Percentiles rank a stretch among this genome's conserved stretches.
phyloP scores from a whole-genome alignment of 2,329 filamentous ascomycete genomes.

The Emericellopsis atlantica region DNA sequence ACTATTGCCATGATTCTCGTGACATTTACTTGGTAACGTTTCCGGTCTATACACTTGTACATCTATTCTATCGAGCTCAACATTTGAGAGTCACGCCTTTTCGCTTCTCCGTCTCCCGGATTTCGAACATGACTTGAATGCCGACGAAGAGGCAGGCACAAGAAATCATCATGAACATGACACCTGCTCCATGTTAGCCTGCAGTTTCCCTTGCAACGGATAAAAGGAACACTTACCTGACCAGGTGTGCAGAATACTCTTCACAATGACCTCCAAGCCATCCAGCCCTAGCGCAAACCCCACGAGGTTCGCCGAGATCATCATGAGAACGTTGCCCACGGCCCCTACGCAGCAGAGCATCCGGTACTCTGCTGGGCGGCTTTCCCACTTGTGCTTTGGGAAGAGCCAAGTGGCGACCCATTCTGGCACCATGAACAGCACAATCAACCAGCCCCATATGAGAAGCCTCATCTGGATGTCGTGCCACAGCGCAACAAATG shows the following conservation, averaged over 20 bases:
- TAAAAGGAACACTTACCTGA: constrained; percentile 33
- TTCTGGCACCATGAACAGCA: constrained; percentile 87
- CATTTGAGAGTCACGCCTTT: constrained; percentile 77
- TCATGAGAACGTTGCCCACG: constrained; percentile 78
- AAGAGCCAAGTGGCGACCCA: constrained; percentile 61
- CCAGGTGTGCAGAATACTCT: constrained; percentile 64
- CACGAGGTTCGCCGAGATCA: constrained; percentile 91
- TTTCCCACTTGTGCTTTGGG: constrained; percentile 58
- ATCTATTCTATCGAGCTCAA: constrained; percentile 19
- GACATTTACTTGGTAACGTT: too few relatives aligned
- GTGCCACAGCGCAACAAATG: constrained; percentile 96
- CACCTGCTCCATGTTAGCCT: constrained; percentile 29
- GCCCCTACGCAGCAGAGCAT: constrained; percentile 70
- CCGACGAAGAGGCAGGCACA: constrained; percentile 71
- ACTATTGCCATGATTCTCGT: too few relatives aligned
- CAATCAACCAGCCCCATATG: constrained; percentile 95
- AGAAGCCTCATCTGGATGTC: constrained; percentile 85
- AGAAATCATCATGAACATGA: constrained; percentile 59
- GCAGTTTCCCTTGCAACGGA: too few relatives aligned
- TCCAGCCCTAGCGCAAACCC: constrained; percentile 90
- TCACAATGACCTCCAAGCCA: constrained; percentile 64
- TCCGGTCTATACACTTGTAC: too few relatives aligned
- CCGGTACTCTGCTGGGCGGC: constrained; percentile 59
- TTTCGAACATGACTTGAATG: constrained; percentile 92
- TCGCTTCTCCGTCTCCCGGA: constrained; percentile 72